Evolutionary conservation across 768 basidiomycete species (phyloP).

Genomic region (Leccinum pellstonianum): DNA sequence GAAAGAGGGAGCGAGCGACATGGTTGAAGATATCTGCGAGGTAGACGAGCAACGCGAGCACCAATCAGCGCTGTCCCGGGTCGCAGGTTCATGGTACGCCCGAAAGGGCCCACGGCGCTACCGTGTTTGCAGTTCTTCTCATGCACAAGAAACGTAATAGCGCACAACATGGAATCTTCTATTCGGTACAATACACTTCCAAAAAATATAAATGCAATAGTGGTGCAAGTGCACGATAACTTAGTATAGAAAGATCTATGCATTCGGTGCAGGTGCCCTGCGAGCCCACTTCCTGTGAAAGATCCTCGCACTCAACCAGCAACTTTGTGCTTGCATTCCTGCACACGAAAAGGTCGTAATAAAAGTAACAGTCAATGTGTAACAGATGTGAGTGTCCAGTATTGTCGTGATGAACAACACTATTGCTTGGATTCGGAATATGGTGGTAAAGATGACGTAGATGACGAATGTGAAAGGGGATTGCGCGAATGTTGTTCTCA

Average conservation of each 20-base stretch:
- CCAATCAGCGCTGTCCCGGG: not conserved
- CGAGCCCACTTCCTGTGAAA: not conserved
- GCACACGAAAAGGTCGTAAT: conserved; percentile 4
- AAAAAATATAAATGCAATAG: not conserved
- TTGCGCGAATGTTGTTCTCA: conserved; percentile 28
- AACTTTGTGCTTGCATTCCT: not conserved
- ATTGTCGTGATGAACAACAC: not conserved
- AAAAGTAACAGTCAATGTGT: conserved; percentile 23
- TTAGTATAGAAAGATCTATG: conserved; percentile 8
- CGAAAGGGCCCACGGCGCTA: no score
- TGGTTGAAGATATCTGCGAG: conserved; percentile 10
- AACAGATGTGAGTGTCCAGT: conserved; percentile 21
- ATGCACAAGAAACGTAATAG: not conserved
- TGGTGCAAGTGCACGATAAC: not conserved
- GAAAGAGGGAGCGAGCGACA: conserved; percentile 44
- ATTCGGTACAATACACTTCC: not conserved
- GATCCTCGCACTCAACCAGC: not conserved
- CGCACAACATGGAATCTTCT: not conserved
- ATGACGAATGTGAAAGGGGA: conserved; percentile 34
- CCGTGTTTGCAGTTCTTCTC: not conserved
- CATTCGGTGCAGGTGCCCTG: not conserved
- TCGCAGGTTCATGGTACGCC: conserved; percentile 3
- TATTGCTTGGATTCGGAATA: conserved; percentile 35
- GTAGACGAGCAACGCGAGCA: not conserved
- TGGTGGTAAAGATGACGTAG: conserved; percentile 42